Evolutionary conservation across 345 rosid species (phyloP).

Genomic region (Corchorus capsularis): DNA sequence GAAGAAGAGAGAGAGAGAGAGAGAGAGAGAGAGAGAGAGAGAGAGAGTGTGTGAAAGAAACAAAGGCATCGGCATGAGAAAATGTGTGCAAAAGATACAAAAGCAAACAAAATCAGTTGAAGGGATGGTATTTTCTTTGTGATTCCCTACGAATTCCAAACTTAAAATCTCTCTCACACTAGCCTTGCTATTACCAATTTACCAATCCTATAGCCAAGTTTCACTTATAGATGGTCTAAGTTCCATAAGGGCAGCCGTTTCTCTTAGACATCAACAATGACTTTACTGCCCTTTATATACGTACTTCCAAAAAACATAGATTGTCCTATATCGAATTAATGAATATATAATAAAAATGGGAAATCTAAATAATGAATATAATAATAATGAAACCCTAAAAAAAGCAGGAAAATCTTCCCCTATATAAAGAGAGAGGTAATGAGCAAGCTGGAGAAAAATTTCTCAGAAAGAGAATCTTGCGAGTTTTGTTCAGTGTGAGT

Average conservation of each 20-base stretch:
- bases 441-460: not conserved
- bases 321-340: not conserved
- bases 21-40: constrained; percentile 4
- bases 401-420: not conserved
- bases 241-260: constrained; percentile 7
- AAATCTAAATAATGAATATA: no score
- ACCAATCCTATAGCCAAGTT: not conserved
- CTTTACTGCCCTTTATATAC: not conserved
- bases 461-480: not conserved
- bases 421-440: not conserved
- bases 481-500: not conserved
- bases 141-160: not conserved
- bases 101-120: constrained; percentile 30
- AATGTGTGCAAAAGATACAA: constrained; percentile 23
- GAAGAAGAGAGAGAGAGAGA: constrained; percentile 7
- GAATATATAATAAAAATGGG: not conserved
- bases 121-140: not conserved
- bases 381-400: no score
- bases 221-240: not conserved
- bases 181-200: not conserved
- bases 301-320: not conserved
- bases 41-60: constrained; percentile 8
- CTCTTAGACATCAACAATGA: constrained; percentile 10
- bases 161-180: no score
- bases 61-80: constrained; percentile 14